These are phyloP conservation scores for Colletotrichum sp. DNA, from an alignment of 2,329 filamentous ascomycete genomes.

Conservation along the genomic window DNA sequence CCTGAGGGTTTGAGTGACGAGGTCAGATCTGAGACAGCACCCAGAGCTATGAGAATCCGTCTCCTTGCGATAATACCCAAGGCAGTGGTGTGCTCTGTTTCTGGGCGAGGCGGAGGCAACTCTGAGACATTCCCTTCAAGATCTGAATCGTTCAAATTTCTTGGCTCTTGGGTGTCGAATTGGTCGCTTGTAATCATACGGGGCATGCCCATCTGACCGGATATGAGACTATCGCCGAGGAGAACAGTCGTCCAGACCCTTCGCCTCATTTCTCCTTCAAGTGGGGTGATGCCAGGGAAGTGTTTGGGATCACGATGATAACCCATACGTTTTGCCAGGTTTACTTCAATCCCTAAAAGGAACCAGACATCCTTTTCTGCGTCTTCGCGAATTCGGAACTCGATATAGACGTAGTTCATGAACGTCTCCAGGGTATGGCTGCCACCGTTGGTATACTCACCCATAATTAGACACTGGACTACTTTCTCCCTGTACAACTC, in stretches of 20 bases:
- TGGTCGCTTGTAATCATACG: slow-evolving; percentile 44
- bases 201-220: slow-evolving; percentile 51
- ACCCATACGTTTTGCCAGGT: slow-evolving; percentile 42
- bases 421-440: slow-evolving; percentile 15
- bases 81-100: slow-evolving; percentile 31
- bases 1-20: slow-evolving; percentile 13
- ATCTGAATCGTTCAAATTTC: slow-evolving; percentile 49
- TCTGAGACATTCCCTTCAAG: slow-evolving; percentile 36
- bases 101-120: slow-evolving; percentile 40
- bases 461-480: slow-evolving; percentile 33
- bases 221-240: slow-evolving; percentile 46
- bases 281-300: slow-evolving; percentile 42
- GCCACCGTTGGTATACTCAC: slow-evolving; percentile 30
- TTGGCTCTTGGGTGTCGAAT: slow-evolving; percentile 45
- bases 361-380: slow-evolving; percentile 26
- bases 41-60: slow-evolving; percentile 23
- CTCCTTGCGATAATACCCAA: slow-evolving; percentile 26
- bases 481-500: slow-evolving; percentile 27
- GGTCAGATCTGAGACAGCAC: slow-evolving; percentile 27
- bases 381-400: not conserved
- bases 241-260: slow-evolving; percentile 45
- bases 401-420: slow-evolving; percentile 13
- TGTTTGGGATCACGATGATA: slow-evolving; percentile 50
- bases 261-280: slow-evolving; percentile 50
- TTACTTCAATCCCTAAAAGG: slow-evolving; percentile 35